Base-by-base conservation (phyloP, 257 asterid species). In the Schizonepeta tenuifolia region DNA sequence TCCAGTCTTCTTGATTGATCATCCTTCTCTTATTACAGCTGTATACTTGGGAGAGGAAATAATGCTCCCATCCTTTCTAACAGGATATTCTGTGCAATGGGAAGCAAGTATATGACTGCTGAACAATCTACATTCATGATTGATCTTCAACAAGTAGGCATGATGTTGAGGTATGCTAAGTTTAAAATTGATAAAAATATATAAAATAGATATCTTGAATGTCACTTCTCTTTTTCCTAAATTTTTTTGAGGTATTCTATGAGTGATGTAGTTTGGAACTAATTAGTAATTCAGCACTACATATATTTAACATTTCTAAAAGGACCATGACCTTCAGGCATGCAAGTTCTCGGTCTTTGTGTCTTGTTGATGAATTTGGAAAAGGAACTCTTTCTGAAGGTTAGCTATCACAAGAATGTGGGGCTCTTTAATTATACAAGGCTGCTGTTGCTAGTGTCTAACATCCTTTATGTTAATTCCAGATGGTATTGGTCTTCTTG, bases 321-420 rank as follows among this genome's bases (percentile, higher is more conserved):
- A 17, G 54, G 31, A 43, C 44, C 47, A 49, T 58, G 61, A 26
- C 54, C 62, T 76, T 35, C 79, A 94, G 99, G 89, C 99, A 89
- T 86, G 98, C 99, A 76, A 87, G 86, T 73, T 71, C 89, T 57
- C 93, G 77, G 65, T 94, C 99, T 65, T 83, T 94, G 47, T 94
- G 99, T 73, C 85, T 94, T 72, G 77, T 94, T 81, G 99, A 94
- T 84, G 99, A 94, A 80, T 94, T 94, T 77, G 99, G 99, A 28
- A 94, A 94, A 81, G 97, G 99, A 80, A 94, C 99, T 65, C 97
- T 94, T 61, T 83, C 97, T 59, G 99, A 88, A 87, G 99, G 97
- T 94, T 77, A 76, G 89, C 75, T 67, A 54, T 78, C 58, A 49
- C 67, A 60, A 58, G 15, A 73, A 54, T 67, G 50, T 28, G 41